Conservation (phyloP, 2,329 filamentous ascomycete species). For the Fusarium mexicanum region DNA sequence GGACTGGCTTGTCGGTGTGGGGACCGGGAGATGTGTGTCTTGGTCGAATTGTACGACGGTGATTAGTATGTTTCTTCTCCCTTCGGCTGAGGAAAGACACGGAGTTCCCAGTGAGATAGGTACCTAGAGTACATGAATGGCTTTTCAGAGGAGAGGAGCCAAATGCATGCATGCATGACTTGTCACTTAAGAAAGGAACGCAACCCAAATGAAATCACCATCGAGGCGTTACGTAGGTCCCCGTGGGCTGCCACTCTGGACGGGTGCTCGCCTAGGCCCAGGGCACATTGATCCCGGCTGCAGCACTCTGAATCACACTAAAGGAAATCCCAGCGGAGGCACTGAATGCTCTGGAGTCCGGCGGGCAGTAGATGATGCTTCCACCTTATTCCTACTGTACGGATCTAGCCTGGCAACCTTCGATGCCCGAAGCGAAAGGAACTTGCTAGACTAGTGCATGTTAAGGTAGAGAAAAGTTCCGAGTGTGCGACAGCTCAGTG, state of each 20-base stretch:
- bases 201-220: neutral
- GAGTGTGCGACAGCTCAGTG: conserved; percentile 4
- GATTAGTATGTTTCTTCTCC: conserved; percentile 11
- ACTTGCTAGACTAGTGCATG: neutral
- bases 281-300: conserved; percentile 5
- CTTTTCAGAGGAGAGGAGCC: neutral
- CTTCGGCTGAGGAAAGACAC: conserved; percentile 10
- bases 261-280: neutral
- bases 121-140: neutral
- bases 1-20: conserved; percentile 23
- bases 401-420: conserved; percentile 19
- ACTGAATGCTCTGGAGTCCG: neutral
- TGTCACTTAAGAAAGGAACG: conserved; percentile 1
- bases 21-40: conserved; percentile 23
- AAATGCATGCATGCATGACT: conserved; percentile 5
- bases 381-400: conserved; percentile 1
- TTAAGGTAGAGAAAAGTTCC: conserved; percentile 5
- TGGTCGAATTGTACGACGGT: conserved; percentile 4
- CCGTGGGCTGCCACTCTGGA: conserved; percentile 2
- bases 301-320: conserved; percentile 18
- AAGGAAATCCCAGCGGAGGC: neutral
- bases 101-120: neutral
- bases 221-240: conserved; percentile 25
- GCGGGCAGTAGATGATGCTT: conserved; percentile 13
- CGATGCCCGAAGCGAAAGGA: conserved; percentile 3